These are phyloP conservation scores for Phoma sp. DNA, from an alignment of 2,329 filamentous ascomycete species.

Conservation along the genomic window DNA sequence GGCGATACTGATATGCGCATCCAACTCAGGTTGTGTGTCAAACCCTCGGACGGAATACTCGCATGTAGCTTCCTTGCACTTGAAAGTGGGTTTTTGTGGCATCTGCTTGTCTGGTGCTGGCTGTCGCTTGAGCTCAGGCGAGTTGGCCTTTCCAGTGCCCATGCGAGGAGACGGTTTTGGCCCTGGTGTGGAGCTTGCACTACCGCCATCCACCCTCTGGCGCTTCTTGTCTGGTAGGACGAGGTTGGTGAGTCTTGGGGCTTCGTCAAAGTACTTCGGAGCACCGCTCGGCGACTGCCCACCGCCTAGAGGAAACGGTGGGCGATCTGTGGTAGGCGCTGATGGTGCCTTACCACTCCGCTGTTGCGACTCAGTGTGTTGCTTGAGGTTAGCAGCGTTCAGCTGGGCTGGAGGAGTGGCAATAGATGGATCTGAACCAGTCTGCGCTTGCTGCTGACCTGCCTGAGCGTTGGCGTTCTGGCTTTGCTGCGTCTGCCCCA, in stretches of 20 bases:
- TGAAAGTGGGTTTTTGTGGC: slow-evolving; percentile 56
- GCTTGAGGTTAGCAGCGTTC: slow-evolving; percentile 47
- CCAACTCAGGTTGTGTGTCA: slow-evolving; percentile 59
- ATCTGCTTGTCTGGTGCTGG: slow-evolving; percentile 51
- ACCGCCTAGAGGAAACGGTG: slow-evolving; percentile 59
- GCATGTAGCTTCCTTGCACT: slow-evolving; percentile 60
- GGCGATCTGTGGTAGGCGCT: slow-evolving; percentile 58
- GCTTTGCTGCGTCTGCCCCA: slow-evolving; percentile 29
- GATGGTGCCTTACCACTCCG: slow-evolving; percentile 57
- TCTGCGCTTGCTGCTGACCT: slow-evolving; percentile 20
- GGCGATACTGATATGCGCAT: slow-evolving; percentile 59
- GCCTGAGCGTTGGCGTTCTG: slow-evolving; percentile 24
- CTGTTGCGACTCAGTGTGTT: slow-evolving; percentile 52
- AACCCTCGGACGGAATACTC: slow-evolving; percentile 62
- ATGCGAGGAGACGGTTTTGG: slow-evolving; percentile 50
- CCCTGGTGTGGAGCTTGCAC: slow-evolving; percentile 51
- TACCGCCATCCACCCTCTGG: slow-evolving; percentile 55
- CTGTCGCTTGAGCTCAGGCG: slow-evolving; percentile 56
- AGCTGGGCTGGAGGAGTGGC: slow-evolving; percentile 34
- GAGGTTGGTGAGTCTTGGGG: slow-evolving; percentile 61
- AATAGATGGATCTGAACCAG: slow-evolving; percentile 15
- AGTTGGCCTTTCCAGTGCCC: slow-evolving; percentile 43
- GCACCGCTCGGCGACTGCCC: slow-evolving; percentile 62
- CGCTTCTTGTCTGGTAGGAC: slow-evolving; percentile 64
- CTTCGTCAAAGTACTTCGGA: slow-evolving; percentile 60